Conservation (phyloP, 768 basidiomycete species). For the Mrakia gelida region DNA sequence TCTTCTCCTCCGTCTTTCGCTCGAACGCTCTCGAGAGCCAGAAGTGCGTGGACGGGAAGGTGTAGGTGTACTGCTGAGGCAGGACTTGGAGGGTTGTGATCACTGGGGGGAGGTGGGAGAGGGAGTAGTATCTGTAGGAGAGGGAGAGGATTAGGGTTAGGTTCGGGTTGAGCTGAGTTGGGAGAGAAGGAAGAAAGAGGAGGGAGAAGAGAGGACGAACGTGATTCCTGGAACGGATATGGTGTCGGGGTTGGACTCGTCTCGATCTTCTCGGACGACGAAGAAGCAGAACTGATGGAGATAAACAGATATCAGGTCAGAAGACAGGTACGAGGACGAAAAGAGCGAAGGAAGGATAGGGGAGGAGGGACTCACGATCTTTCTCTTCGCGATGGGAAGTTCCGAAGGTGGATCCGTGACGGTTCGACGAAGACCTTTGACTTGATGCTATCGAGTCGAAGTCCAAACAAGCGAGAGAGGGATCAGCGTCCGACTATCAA, state of each 20-base stretch:
- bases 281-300: slow-evolving; percentile 30
- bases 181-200: neutral
- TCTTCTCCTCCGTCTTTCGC: neutral
- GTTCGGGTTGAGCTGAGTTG: neutral
- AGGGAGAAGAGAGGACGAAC: neutral
- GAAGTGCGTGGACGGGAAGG: slow-evolving; percentile 8
- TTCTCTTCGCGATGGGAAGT: slow-evolving; percentile 11
- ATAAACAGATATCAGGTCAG: neutral
- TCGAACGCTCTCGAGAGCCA: slow-evolving; percentile 22
- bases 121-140: slow-evolving; percentile 70
- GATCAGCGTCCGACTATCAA: no score
- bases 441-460: neutral
- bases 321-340: neutral
- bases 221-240: slow-evolving; percentile 21
- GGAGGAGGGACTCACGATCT: slow-evolving; percentile 19
- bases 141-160: slow-evolving; percentile 1
- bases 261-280: slow-evolving; percentile 25
- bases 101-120: slow-evolving; percentile 38
- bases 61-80: slow-evolving; percentile 20
- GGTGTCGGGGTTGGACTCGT: neutral
- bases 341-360: neutral
- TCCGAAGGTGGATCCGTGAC: neutral
- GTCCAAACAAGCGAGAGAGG: no score
- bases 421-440: neutral
- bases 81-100: slow-evolving; percentile 24